Conservation (phyloP, 495 filamentous ascomycete genomes). For the Patellaria atrata region DNA sequence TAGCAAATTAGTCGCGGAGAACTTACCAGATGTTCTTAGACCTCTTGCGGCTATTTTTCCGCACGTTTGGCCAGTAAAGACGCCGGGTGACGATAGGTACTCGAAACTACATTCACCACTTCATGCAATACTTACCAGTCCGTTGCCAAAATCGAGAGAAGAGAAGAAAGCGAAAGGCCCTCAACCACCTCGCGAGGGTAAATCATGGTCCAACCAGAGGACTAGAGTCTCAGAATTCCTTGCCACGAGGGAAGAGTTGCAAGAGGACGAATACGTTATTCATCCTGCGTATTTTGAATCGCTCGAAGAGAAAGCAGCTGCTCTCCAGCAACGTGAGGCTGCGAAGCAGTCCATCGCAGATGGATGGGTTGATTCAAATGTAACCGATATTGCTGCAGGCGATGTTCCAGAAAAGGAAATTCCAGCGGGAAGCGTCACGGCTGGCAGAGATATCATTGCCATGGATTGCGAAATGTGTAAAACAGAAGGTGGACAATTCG, state of each 20-base stretch:
- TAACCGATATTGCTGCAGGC: constrained; percentile 52
- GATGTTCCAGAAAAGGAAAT: constrained; percentile 52
- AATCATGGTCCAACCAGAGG: constrained; percentile 48
- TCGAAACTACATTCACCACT: constrained; percentile 72
- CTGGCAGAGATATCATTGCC: constrained; percentile 63
- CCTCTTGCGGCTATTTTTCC: constrained; percentile 70
- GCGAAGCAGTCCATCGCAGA: constrained; percentile 35
- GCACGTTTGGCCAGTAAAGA: constrained; percentile 76
- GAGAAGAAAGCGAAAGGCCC: constrained; percentile 41
- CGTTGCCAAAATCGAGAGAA: constrained; percentile 48
- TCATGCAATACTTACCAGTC: constrained; percentile 58
- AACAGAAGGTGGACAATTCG: constrained; percentile 57
- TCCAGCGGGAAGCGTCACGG: constrained; percentile 67
- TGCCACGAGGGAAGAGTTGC: constrained; percentile 53
- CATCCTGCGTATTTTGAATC: constrained; percentile 53
- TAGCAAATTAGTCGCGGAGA: constrained; percentile 40
- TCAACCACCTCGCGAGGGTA: constrained; percentile 41
- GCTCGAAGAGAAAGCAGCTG: constrained; percentile 31
- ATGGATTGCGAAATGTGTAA: constrained; percentile 96
- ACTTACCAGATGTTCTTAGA: constrained; percentile 47
- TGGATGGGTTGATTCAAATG: constrained; percentile 72
- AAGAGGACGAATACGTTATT: constrained; percentile 63
- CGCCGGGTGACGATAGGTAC: constrained; percentile 69
- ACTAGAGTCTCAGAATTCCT: constrained; percentile 69
- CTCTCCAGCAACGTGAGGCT: constrained; percentile 33